Conservation (phyloP, 1,284 basidiomycete species). For the Melanopsichium pennsylvanicum region DNA sequence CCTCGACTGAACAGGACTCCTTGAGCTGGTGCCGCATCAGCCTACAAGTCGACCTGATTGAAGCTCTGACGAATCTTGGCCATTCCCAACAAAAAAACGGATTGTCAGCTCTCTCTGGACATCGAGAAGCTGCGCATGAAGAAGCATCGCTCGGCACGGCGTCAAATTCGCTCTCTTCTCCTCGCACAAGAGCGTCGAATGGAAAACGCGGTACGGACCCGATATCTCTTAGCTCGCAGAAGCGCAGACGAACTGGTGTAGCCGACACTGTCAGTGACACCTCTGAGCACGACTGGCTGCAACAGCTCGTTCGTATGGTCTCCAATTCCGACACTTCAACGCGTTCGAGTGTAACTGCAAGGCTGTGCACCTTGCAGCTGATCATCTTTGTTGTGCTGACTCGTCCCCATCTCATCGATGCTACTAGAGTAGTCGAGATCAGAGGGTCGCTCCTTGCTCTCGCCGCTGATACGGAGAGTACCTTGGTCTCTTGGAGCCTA, state of each 20-base stretch:
- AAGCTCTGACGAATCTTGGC: slow-evolving; percentile 4
- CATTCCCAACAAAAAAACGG: neutral
- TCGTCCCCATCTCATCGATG: slow-evolving; percentile 8
- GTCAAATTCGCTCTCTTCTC: neutral
- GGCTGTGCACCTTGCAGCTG: slow-evolving; percentile 22
- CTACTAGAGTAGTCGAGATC: neutral
- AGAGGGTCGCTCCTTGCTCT: slow-evolving; percentile 2
- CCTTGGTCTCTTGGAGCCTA: slow-evolving; percentile 21
- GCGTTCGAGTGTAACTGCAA: neutral
- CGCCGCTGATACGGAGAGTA: slow-evolving; percentile 5
- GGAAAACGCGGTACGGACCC: slow-evolving; percentile 10
- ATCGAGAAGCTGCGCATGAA: neutral
- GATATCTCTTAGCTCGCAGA: slow-evolving; percentile 12
- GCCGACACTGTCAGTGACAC: neutral
- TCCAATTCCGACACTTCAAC: neutral
- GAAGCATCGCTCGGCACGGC: neutral
- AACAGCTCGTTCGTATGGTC: slow-evolving; percentile 7
- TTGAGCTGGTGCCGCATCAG: slow-evolving; percentile 20
- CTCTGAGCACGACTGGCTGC: neutral
- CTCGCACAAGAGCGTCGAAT: slow-evolving; percentile 4
- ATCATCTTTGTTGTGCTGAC: slow-evolving; percentile 15
- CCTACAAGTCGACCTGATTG: slow-evolving; percentile 23
- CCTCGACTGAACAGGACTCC: slow-evolving; percentile 9
- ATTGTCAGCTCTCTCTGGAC: neutral
- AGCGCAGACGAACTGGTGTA: slow-evolving; percentile 4